Evolutionary conservation across 2,329 filamentous ascomycete species (phyloP).

Genomic region (Tolypocladium amazonense): DNA sequence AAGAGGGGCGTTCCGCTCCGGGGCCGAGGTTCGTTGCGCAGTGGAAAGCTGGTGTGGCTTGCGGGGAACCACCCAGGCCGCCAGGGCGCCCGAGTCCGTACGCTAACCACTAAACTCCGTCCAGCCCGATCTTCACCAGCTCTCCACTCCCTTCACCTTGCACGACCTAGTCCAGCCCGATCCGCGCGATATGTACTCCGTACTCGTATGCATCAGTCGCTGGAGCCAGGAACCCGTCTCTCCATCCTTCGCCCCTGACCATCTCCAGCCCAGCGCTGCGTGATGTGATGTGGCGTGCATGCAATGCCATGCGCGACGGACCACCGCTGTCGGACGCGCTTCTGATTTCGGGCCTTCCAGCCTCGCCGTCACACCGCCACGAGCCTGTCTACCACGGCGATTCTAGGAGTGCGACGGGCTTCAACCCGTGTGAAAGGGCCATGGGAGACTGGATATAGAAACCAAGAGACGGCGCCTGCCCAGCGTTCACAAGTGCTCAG

Average conservation of each 20-base stretch:
- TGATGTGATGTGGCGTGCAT: not conserved
- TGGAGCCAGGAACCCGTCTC: not conserved
- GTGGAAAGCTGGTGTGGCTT: not conserved
- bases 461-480: not conserved
- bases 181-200: too few species aligned
- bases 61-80: too few species aligned
- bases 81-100: too few species aligned
- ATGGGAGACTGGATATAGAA: not conserved
- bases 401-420: not conserved
- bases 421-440: too few species aligned
- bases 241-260: not conserved
- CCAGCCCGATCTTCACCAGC: not conserved
- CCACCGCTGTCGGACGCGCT: not conserved
- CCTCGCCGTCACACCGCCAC: constrained; percentile 4
- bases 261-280: not conserved
- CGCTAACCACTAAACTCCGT: not conserved
- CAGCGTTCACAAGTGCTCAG: not conserved
- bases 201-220: too few species aligned
- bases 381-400: not conserved
- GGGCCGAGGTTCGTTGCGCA: not conserved
- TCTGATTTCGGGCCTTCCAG: constrained; percentile 2
- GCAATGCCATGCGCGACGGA: not conserved
- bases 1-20: not conserved
- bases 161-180: too few species aligned
- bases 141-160: too few species aligned